phyloP scores from a whole-genome alignment of 1,139 yeast genomes.

The Candida anutae region DNA sequence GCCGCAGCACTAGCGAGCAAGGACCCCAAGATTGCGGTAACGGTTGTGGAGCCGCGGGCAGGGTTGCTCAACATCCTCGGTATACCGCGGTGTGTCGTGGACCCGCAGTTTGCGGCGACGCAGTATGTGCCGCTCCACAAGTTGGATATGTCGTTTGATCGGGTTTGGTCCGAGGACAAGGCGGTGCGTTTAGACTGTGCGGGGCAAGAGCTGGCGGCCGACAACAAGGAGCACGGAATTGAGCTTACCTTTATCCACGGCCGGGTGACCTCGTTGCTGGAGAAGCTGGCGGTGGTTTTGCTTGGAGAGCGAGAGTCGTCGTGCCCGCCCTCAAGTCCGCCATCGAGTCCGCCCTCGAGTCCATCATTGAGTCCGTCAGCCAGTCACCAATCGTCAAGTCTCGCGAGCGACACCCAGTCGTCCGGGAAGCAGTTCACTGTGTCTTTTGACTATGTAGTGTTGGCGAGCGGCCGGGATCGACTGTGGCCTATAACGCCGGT shows the following conservation, averaged over 20 bases:
- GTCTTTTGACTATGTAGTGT: slow-evolving; percentile 40
- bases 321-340: neutral
- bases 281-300: slow-evolving; percentile 3
- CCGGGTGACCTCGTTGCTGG: slow-evolving; percentile 20
- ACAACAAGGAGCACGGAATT: slow-evolving; percentile 11
- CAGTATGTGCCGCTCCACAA: slow-evolving; percentile 31
- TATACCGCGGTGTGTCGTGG: slow-evolving; percentile 41
- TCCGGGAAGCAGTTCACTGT: slow-evolving; percentile 13
- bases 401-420: neutral
- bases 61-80: slow-evolving; percentile 48
- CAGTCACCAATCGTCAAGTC: neutral
- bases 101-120: slow-evolving; percentile 36
- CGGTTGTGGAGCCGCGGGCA: slow-evolving; percentile 42
- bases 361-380: neutral
- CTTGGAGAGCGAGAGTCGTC: neutral
- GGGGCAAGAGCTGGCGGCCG: slow-evolving; percentile 6
- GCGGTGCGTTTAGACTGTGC: slow-evolving; percentile 8
- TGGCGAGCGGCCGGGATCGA: slow-evolving; percentile 46
- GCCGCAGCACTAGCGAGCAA: slow-evolving; percentile 6
- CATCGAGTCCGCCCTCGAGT: neutral
- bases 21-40: slow-evolving; percentile 23
- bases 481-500: slow-evolving; percentile 49
- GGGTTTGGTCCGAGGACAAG: slow-evolving; percentile 16
- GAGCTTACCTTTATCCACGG: slow-evolving; percentile 34
- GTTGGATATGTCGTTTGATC: slow-evolving; percentile 24